Percentiles rank a stretch among this genome's conserved stretches.
These are phyloP conservation scores for Aaosphaeria pasadenensis DNA, from an alignment of 2,329 filamentous ascomycete species.

Conservation along the genomic window DNA sequence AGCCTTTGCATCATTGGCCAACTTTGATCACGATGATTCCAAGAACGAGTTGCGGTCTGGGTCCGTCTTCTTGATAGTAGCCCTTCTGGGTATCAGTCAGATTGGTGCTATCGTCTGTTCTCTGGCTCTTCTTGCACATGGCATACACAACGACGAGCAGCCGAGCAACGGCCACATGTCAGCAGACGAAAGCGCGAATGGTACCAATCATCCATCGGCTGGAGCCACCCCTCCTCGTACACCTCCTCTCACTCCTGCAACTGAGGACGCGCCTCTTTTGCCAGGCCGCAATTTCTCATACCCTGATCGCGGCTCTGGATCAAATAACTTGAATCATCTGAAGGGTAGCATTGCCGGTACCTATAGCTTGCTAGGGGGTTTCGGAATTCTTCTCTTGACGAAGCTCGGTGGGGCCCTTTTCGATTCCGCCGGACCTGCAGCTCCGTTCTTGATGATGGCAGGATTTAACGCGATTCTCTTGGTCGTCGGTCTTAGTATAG, in stretches of 20 bases:
- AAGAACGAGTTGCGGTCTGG: constrained; percentile 66
- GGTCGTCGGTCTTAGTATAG: constrained; percentile 37
- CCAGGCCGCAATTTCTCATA: constrained; percentile 12
- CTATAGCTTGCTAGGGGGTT: constrained; percentile 87
- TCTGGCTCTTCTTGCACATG: constrained; percentile 79
- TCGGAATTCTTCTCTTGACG: constrained; percentile 84
- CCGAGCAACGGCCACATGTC: constrained; percentile 10
- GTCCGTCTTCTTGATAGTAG: constrained; percentile 71
- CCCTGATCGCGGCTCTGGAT: constrained; percentile 4
- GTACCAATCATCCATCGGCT: constrained; percentile 26
- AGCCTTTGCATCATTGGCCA: constrained; percentile 70
- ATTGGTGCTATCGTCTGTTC: constrained; percentile 97
- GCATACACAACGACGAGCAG: constrained; percentile 59
- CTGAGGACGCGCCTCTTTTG: constrained; percentile 30
- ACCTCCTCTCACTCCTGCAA: constrained; percentile 23
- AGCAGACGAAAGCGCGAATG: constrained; percentile 8
- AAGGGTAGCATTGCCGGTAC: constrained; percentile 95
- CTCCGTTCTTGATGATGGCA: constrained; percentile 94
- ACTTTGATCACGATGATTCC: constrained; percentile 60
- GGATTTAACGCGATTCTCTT: constrained; percentile 76
- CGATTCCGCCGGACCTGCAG: constrained; percentile 68
- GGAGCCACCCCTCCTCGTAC: constrained; percentile 32
- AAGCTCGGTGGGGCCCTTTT: constrained; percentile 88
- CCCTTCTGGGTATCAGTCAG: constrained; percentile 84
- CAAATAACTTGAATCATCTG: constrained; percentile 52